Base-by-base conservation (phyloP, 2,329 filamentous ascomycete species). In the Scedosporium minutisporum region DNA sequence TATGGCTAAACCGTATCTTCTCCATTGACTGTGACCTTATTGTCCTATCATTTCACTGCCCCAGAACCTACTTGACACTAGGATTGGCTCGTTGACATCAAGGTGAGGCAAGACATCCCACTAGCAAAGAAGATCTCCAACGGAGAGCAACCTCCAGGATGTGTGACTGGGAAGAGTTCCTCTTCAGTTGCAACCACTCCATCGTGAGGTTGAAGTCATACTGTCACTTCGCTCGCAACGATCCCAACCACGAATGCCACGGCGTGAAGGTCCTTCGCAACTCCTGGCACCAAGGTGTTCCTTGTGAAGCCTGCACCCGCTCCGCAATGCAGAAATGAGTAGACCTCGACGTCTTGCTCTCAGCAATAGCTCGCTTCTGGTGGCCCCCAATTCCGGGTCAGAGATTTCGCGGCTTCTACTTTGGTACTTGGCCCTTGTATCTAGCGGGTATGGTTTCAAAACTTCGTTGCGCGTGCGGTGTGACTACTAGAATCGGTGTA, bases 221-320 rank as follows among this genome's bases (percentile, higher is more conserved):
- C 73, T 93, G 89, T 73, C 89, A 92, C 74, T 86, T 85, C 67
- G 87, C 89, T 5, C 86, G 89, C 64, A 90, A 89, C 70, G 86
- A 91, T 67, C 84, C 84, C 0, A 79, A 82, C 65, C 88, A 92
- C 71, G 79, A 85, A 67, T 92, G 89, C 72, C 83, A 83, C 66
- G 80, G 85, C 10, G 83, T 90, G 62, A 87, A 88, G 75, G 83
- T 83, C 46, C 78, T 89, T 64, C 81, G 84, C 25, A 76, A 84
- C 65, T 83, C 83, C 69, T 84, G 82, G 78, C 77, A 79, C 33
- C 84, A 87, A 69, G 74, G 72, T 4, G 76, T 81, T 12, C 73
- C 78, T 16, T 88, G 86, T 69, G 74, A 82, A 62, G 66, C 72
- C 25, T 86, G 83, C 65, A 7, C 10, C 6, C 16, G 27, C n/a